Evolutionary conservation across 2,329 filamentous ascomycete species (phyloP).

Genomic region (Geosmithia flava): DNA sequence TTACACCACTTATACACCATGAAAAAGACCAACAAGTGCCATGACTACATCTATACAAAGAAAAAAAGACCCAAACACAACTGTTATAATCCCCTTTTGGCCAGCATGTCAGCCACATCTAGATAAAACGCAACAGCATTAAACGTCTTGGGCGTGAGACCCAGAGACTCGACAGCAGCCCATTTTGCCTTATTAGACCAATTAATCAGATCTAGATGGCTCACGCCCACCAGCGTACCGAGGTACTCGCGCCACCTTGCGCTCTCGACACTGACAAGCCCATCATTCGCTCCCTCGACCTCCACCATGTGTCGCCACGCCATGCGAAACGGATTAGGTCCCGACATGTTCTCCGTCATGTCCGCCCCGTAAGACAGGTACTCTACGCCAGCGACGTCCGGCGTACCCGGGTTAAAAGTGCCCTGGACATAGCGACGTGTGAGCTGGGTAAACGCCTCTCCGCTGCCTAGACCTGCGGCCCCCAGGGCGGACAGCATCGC

Average conservation of each 20-base stretch:
- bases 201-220: slow-evolving; percentile 54
- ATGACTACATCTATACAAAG: neutral
- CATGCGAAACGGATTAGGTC: slow-evolving; percentile 50
- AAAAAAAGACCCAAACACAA: no score
- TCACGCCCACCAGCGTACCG: slow-evolving; percentile 48
- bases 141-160: slow-evolving; percentile 37
- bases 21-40: no score
- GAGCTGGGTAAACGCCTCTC: slow-evolving; percentile 44
- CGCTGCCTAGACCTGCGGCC: slow-evolving; percentile 40
- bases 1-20: no score
- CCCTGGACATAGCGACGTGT: slow-evolving; percentile 44
- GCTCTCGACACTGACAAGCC: slow-evolving; percentile 53
- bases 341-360: slow-evolving; percentile 30
- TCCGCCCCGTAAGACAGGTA: slow-evolving; percentile 53
- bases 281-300: slow-evolving; percentile 50
- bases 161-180: slow-evolving; percentile 38
- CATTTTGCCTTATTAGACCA: slow-evolving; percentile 51
- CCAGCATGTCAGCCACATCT: slow-evolving; percentile 56
- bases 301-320: slow-evolving; percentile 36
- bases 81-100: slow-evolving; percentile 43
- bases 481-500: slow-evolving; percentile 42
- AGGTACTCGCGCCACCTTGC: slow-evolving; percentile 51
- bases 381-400: slow-evolving; percentile 36
- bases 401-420: slow-evolving; percentile 45
- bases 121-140: slow-evolving; percentile 58